Evolutionary conservation across 148 eudicot species (phyloP), one percentile per base, ranked within the genome.

Genomic region (Silene uniflora): DNA sequence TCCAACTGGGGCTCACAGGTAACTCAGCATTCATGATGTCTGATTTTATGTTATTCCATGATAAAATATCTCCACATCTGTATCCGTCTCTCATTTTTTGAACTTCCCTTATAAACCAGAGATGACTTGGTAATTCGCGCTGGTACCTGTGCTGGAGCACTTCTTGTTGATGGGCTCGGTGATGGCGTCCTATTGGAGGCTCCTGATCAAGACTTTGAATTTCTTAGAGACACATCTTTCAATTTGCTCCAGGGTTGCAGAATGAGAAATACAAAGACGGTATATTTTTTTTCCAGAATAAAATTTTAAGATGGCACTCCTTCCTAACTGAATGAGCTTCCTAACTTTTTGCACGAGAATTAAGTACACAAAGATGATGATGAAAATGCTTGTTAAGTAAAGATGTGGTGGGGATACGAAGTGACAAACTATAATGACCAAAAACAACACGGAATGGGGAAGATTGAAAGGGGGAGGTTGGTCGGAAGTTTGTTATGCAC

Each of bases 181-280:
- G 99, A 95, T 71, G 99, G 99, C 72, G 71, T 95, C 69, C 84
- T 95, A 71, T 75, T 95, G 81, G 99, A 95, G 82, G 91, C 99
- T 66, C 86, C 87, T 23, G 94, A 83, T 54, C 93, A 92, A 72
- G 97, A 95, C 79, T 83, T 95, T 49, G 99, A 95, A 18, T 92
- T 95, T 78, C 85, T 95, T 54, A 90, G 99, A 84, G 80, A 88
- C 75, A 92, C 99, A 27, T 95, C 99, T 49, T 95, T 95, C 74
- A 95, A 95, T 86, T 84, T 95, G 88, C 91, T 95, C 71, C 99
- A 95, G 80, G 99, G 99, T 72, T 95, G 99, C 88, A 90, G 99
- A 82, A 95, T 95, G 99, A 83, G 99, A 42, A 95, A 95, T 83
- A 95, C 99, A 72, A 95, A 95, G 83, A 95, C 99, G 84, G 99